Conservation (phyloP, 2,329 filamentous ascomycete species). For the Venturia oleaginea region DNA sequence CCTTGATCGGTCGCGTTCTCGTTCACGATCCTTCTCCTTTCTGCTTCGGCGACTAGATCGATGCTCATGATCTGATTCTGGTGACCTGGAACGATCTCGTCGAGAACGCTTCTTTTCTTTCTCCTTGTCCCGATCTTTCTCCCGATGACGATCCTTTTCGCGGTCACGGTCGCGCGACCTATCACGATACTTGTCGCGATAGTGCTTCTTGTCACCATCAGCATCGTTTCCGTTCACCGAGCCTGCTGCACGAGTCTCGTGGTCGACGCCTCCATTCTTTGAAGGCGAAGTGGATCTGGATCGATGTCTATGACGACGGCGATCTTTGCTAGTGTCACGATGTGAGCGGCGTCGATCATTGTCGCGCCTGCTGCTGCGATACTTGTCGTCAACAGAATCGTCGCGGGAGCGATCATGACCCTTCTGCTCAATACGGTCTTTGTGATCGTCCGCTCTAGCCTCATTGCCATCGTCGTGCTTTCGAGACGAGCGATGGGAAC, state of each 20-base stretch:
- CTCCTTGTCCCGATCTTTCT: constrained; percentile 28
- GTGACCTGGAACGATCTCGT: constrained; percentile 36
- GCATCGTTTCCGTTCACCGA: constrained; percentile 22
- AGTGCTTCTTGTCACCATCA: constrained; percentile 26
- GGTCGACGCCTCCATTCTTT: constrained; percentile 16
- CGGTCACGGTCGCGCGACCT: constrained; percentile 16
- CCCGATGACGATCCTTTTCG: constrained; percentile 42
- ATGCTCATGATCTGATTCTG: constrained; percentile 30
- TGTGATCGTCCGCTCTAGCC: constrained; percentile 24
- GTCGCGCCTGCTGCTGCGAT: constrained; percentile 22
- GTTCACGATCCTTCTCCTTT: constrained; percentile 33
- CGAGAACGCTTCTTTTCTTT: constrained; percentile 35
- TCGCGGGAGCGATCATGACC: constrained; percentile 25
- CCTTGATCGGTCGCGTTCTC: constrained; percentile 29
- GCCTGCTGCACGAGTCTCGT: constrained; percentile 22
- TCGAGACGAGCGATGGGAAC: constrained; percentile 41
- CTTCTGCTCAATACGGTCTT: constrained; percentile 38
- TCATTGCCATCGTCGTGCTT: constrained; percentile 26
- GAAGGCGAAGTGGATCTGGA: constrained; percentile 30
- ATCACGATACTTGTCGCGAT: constrained; percentile 19
- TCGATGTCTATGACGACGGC: constrained; percentile 32
- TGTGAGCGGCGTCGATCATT: constrained; percentile 33
- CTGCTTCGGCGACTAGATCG: constrained; percentile 34
- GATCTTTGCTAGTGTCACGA: constrained; percentile 37
- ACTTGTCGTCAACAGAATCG: constrained; percentile 29